Evolutionary conservation across 208 protist genomes (phyloP), one percentile per base, ranked within the genome.

Genomic region (Jaenimonas drosophilae): DNA sequence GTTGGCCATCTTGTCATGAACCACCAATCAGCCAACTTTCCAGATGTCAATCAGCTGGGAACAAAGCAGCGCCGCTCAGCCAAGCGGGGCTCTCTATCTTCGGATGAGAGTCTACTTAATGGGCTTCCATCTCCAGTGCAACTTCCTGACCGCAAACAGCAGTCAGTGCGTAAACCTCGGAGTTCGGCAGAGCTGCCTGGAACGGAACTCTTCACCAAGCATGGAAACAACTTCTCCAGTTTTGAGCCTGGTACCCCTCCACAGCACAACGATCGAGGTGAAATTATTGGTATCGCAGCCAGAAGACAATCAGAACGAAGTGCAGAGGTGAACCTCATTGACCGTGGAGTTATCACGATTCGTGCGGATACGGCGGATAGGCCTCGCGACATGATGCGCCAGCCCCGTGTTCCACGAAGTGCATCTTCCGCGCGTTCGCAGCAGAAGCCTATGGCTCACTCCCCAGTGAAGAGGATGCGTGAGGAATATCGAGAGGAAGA

Each of bases 1-100:
- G 49, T 85, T 1, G 58, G 68, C 7, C 54, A 55, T 0, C 55
- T 84, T 45, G 78, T 88, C 19, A 50, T 68, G 26, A 7, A 59
- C 30, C 83, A 91, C 60, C 63, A n/a, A n/a, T n/a, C n/a, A n/a
- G n/a, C n/a, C n/a, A n/a, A 58, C 30, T 90, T 86, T 43, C 76
- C 75, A 4, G 43, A 69, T 12, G 33, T 77, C 23, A 64, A 53
- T n/a, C n/a, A n/a, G n/a, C n/a, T n/a, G n/a, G n/a, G n/a, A n/a
- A n/a, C n/a, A n/a, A n/a, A n/a, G n/a, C 49, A 27, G 26, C 38
- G 61, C 14, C 40, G 49, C 51, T 56, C 60, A 7, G 49, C 56
- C 2, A 64, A 54, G 12, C n/a, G n/a, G n/a, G n/a, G n/a, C n/a
- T n/a, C n/a, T n/a, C n/a, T n/a, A n/a, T 26, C 30, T 32, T 14